A percentile compares a stretch with the other conserved stretches of the same genome.
Evolutionary conservation across 305 asterid species (phyloP).

Genomic region (Withania somnifera): DNA sequence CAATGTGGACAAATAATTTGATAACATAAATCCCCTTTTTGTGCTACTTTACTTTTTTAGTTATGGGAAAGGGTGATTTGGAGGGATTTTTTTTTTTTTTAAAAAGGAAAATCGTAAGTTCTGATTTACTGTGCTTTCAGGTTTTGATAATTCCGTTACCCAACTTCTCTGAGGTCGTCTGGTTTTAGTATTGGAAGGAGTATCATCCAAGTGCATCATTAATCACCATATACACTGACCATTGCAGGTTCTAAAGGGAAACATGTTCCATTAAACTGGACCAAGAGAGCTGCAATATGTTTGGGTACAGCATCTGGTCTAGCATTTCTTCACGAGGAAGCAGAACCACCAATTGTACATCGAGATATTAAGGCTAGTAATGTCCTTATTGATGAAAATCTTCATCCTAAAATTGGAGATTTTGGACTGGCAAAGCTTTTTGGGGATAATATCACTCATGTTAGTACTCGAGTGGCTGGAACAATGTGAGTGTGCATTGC

Average conservation of each 20-base stretch:
- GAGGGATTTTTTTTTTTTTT: no score
- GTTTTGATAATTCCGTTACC: not conserved
- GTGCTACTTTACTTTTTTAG: no score
- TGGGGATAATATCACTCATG: constrained; percentile 80
- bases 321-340: constrained; percentile 75
- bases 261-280: constrained; percentile 41
- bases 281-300: constrained; percentile 56
- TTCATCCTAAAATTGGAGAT: constrained; percentile 66
- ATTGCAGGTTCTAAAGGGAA: constrained; percentile 44
- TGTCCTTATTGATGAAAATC: constrained; percentile 60
- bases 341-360: constrained; percentile 58
- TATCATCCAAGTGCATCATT: not conserved
- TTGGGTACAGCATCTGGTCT: constrained; percentile 69
- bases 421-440: constrained; percentile 81
- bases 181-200: not conserved
- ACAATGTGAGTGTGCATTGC: constrained; percentile 46
- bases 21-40: not conserved
- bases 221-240: not conserved
- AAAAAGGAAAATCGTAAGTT: no score
- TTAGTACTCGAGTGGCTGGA: constrained; percentile 88
- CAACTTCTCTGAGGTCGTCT: not conserved
- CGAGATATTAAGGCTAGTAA: constrained; percentile 90
- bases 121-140: not conserved
- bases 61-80: no score
- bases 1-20: not conserved